These are phyloP conservation scores for Yarrowia sp. DNA, from an alignment of 805 yeast species.

Conservation along the genomic window DNA sequence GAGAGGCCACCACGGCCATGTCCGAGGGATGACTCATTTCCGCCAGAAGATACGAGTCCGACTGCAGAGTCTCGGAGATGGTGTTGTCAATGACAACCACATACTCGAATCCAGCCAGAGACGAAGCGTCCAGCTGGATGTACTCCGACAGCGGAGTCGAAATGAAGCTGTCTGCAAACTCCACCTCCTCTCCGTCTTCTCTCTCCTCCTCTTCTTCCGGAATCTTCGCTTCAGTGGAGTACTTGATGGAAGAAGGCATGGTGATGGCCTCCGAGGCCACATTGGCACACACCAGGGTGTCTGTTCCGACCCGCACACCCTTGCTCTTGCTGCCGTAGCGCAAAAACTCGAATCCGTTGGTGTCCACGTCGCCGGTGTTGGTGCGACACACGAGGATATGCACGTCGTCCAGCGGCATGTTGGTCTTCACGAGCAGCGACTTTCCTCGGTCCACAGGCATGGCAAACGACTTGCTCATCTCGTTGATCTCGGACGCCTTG, in stretches of 20 bases:
- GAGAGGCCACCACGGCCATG: neutral
- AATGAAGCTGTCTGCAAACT: neutral
- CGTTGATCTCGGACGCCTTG: constrained; percentile 27
- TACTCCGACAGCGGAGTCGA: neutral
- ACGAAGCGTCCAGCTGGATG: neutral
- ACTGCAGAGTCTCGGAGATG: neutral
- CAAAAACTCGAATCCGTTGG: constrained; percentile 17
- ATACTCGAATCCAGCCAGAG: neutral
- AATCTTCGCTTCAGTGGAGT: constrained; percentile 24
- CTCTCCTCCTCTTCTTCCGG: constrained; percentile 7
- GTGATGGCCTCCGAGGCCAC: neutral
- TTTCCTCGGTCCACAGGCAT: constrained; percentile 12
- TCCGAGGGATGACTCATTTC: neutral
- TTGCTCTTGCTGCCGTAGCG: constrained; percentile 11
- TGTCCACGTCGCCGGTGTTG: neutral
- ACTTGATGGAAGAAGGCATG: constrained; percentile 25
- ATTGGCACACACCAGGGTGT: constrained; percentile 30
- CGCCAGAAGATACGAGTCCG: constrained; percentile 26
- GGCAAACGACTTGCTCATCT: constrained; percentile 22
- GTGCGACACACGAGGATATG: constrained; percentile 22
- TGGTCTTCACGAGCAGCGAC: constrained; percentile 22
- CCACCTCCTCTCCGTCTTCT: neutral
- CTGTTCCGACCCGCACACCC: constrained; percentile 2
- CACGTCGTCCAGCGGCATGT: constrained; percentile 7
- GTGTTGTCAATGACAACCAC: constrained; percentile 34